Base-by-base conservation (phyloP, 78 protist species). In the Andalucia godoyi region DNA sequence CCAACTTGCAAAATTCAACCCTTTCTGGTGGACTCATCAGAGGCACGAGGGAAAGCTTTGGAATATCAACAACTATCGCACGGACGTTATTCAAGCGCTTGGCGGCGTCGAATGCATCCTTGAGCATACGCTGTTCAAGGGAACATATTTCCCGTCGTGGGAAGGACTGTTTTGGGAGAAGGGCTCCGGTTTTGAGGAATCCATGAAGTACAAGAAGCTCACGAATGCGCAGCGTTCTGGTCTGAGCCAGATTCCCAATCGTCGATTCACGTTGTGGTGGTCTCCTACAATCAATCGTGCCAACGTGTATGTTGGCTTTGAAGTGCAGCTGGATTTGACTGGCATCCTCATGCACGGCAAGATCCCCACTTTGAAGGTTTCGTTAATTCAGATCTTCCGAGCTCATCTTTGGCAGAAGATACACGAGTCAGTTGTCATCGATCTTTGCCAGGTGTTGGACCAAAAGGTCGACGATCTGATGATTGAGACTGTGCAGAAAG, bases 271-370 rank as follows among this genome's bases (percentile, higher is more conserved):
- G 34, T 88, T 98, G 38, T 98, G 99, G 99, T 98, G 99, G 99
- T 93, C 98, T 41, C 99, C 99, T 42, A 98, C 99, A n/a, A 96
- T 98, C 91, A 98, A 98, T 68, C 77, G 99, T 23, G 95, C 97
- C 63, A 95, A 95, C 72, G 98, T 97, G 7, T 97, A 97, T 81
- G 95, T 95, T 29, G 99, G 98, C 39, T 95, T 88, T 89, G 92
- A 91, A 66, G 99, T 96, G 62, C 99, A 98, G 79, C 84, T 98
- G 27, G 99, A 98, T 41, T 70, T 97, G 38, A 97, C 99, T 1
- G 99, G 99, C 71, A 96, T 98, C 62, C 92, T 95, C 82, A 95
- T 98, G 99, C 99, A 97, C 83, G 99, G 99, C 62, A 98, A 98
- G 87, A 89, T 98, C 34, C 99, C 99, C 42, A 92, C 99, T 12